These are phyloP conservation scores for Sonneratia alba DNA, from an alignment of 345 rosid genomes.

Conservation along the genomic window DNA sequence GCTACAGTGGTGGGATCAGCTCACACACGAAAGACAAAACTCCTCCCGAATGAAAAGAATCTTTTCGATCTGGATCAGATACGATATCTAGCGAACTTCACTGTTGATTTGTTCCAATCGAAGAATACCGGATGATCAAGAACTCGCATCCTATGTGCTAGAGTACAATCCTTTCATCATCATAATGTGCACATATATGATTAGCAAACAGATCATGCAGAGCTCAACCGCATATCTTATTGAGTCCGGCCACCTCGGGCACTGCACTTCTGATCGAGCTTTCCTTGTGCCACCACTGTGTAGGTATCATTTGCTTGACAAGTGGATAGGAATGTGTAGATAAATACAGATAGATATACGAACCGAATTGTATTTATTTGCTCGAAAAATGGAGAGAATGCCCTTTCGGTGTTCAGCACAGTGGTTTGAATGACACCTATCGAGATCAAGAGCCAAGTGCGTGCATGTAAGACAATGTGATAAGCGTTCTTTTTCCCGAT, in stretches of 20 bases:
- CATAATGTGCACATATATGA: neutral
- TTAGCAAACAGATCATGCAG: too few relatives aligned
- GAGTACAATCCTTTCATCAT: neutral
- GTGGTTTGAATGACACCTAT: neutral
- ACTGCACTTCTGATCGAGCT: too few relatives aligned
- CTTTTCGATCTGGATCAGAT: conserved; percentile 3
- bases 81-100: neutral
- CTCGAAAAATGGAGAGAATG: neutral
- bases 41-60: neutral
- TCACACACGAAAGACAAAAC: conserved; percentile 13
- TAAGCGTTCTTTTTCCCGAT: neutral
- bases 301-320: neutral
- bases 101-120: neutral
- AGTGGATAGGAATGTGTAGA: too few relatives aligned
- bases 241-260: too few relatives aligned
- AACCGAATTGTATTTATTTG: too few relatives aligned
- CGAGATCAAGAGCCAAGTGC: neutral
- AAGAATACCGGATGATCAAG: neutral
- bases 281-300: neutral
- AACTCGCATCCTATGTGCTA: too few relatives aligned
- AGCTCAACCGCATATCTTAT: too few relatives aligned
- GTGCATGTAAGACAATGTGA: neutral
- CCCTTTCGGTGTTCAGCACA: neutral
- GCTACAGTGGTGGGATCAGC: conserved; percentile 4
- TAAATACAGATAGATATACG: too few relatives aligned